These are phyloP conservation scores for Lupinus albus DNA, from an alignment of 306 rosid genomes.

Conservation along the genomic window DNA sequence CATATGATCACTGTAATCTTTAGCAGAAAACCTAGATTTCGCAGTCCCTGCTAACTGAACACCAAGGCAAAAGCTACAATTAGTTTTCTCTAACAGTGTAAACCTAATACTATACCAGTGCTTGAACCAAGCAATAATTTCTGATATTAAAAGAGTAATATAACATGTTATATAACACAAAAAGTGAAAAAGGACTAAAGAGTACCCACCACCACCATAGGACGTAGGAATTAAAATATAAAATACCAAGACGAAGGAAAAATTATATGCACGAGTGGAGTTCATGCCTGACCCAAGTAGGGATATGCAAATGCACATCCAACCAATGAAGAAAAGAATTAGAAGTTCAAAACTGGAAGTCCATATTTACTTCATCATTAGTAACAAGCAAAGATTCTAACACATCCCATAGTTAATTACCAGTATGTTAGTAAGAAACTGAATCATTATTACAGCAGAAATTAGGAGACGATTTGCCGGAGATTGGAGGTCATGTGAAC, in stretches of 20 bases:
- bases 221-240: background rate
- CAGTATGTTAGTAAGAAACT: conserved; percentile 1
- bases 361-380: conserved; percentile 22
- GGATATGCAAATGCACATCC: conserved; percentile 7
- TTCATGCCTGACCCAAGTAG: conserved; percentile 6
- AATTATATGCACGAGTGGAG: background rate
- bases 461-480: background rate
- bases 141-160: conserved; percentile 9
- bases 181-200: conserved; percentile 15
- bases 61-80: conserved; percentile 34
- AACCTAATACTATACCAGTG: background rate
- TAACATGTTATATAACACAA: conserved; percentile 1
- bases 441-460: background rate
- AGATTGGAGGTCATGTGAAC: background rate
- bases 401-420: background rate
- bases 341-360: background rate
- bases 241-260: conserved; percentile 11
- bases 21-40: conserved; percentile 94
- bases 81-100: conserved; percentile 16
- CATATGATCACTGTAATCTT: conserved; percentile 98
- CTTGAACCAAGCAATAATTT: conserved; percentile 35
- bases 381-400: background rate
- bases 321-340: background rate
- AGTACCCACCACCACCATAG: background rate
- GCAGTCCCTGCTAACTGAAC: conserved; percentile 94